Conservation (phyloP, 2,329 filamentous ascomycete genomes). For the Alternaria sp. region DNA sequence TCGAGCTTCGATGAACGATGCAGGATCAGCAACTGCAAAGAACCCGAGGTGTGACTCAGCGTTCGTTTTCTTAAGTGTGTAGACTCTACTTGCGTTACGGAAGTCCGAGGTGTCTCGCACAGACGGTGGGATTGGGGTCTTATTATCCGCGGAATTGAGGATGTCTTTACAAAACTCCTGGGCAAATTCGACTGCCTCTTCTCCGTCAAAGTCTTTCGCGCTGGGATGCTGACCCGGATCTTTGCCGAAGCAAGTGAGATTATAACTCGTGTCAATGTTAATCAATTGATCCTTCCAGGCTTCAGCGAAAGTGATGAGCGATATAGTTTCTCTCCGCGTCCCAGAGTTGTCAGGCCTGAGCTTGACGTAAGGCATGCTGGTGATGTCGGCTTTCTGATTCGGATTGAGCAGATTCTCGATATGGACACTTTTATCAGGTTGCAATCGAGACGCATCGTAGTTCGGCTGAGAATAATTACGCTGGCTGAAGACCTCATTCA, state of each 20-base stretch:
- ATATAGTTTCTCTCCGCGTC: too few species aligned
- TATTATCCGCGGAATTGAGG: background rate
- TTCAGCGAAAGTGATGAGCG: too few species aligned
- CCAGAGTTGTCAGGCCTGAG: too few species aligned
- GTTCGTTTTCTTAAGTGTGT: rapidly evolving
- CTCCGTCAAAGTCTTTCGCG: background rate
- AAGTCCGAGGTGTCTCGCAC: background rate
- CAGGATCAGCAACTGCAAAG: background rate
- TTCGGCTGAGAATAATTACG: background rate
- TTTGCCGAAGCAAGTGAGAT: too few species aligned
- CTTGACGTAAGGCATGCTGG: too few species aligned
- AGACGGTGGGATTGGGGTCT: background rate
- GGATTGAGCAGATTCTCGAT: background rate
- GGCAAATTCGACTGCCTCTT: background rate
- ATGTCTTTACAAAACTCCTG: background rate
- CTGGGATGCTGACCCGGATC: background rate
- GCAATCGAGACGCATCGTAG: background rate
- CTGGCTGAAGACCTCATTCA: too few species aligned
- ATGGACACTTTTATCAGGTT: background rate
- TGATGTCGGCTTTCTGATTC: too few species aligned
- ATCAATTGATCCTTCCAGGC: too few species aligned
- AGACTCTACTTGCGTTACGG: background rate
- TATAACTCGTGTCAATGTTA: too few species aligned
- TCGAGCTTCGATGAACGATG: background rate
- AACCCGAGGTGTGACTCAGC: background rate